Evolutionary conservation across 2,329 filamentous ascomycete genomes (phyloP).

Genomic region (Cyanodermella asteris): DNA sequence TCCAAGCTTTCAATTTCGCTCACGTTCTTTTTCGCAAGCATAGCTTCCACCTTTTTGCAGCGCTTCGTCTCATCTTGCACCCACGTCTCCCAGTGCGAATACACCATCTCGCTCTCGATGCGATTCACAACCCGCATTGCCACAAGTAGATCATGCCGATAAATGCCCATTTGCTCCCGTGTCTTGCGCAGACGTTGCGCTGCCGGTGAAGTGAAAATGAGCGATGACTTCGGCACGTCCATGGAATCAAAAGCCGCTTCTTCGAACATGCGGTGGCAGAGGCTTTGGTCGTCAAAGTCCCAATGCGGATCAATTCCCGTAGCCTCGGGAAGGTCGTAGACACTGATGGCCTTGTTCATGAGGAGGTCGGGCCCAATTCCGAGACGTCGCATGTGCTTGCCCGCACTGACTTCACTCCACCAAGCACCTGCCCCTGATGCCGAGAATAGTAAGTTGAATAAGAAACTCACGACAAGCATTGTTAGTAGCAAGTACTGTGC

Average conservation of each 20-base stretch:
- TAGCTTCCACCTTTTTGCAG: conserved; percentile 41
- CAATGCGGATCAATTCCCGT: conserved; percentile 9
- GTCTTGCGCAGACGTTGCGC: conserved; percentile 48
- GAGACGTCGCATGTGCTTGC: conserved; percentile 57
- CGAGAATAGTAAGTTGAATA: conserved; percentile 55
- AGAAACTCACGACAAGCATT: conserved; percentile 43
- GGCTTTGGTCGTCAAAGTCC: conserved; percentile 5
- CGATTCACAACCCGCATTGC: conserved; percentile 77
- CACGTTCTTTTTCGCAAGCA: too few relatives aligned
- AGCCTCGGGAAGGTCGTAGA: conserved; percentile 56
- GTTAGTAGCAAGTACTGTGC: conserved; percentile 55
- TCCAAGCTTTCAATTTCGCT: conserved; percentile 33
- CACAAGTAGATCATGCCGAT: conserved; percentile 77
- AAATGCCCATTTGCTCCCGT: conserved; percentile 61
- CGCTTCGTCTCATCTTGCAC: conserved; percentile 54
- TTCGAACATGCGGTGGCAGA: conserved; percentile 9
- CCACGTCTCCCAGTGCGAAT: conserved; percentile 88
- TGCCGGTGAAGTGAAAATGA: too few relatives aligned
- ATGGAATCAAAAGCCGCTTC: too few relatives aligned
- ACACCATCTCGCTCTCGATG: conserved; percentile 67
- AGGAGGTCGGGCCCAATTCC: conserved; percentile 58
- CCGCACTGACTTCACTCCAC: conserved; percentile 68
- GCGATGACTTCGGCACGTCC: too few relatives aligned
- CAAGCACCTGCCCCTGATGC: conserved; percentile 53
- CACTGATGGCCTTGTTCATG: conserved; percentile 71